Percentiles rank a stretch among this genome's conserved stretches.
Conservation (phyloP, 805 yeast genomes). For the Monosporozyma siamensis region DNA sequence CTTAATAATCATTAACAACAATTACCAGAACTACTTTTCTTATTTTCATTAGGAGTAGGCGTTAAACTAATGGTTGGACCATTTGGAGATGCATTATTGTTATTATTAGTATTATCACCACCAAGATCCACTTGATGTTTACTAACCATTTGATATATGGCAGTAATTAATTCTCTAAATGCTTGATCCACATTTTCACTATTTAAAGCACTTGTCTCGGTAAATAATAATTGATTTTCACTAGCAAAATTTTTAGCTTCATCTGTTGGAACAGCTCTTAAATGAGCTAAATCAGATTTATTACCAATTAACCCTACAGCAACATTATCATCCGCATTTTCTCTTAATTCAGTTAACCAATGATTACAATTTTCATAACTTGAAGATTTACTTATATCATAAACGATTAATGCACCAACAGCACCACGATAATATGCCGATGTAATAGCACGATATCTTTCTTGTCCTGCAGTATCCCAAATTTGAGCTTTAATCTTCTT, state of each 20-base stretch:
- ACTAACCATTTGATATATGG: slow-evolving; percentile 89
- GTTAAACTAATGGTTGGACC: slow-evolving; percentile 91
- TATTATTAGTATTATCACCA: slow-evolving; percentile 39
- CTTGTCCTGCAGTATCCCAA: slow-evolving; percentile 99
- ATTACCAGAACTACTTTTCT: slow-evolving; percentile 37
- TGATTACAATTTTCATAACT: slow-evolving; percentile 77
- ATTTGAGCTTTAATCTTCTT: slow-evolving; percentile 81
- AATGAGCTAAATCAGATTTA: slow-evolving; percentile 81
- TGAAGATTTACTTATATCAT: slow-evolving; percentile 87
- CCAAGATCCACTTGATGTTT: slow-evolving; percentile 87
- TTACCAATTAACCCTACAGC: slow-evolving; percentile 91
- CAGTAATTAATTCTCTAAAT: slow-evolving; percentile 84
- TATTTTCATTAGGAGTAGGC: slow-evolving; percentile 82
- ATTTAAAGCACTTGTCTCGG: slow-evolving; percentile 91
- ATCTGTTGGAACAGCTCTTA: slow-evolving; percentile 94
- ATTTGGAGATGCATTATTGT: slow-evolving; percentile 36
- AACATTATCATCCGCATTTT: slow-evolving; percentile 89
- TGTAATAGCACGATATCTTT: slow-evolving; percentile 94
- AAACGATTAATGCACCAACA: slow-evolving; percentile 91
- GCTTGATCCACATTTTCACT: slow-evolving; percentile 92
- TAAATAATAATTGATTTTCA: slow-evolving; percentile 84
- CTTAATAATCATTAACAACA: slow-evolving; percentile 66
- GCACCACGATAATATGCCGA: slow-evolving; percentile 97
- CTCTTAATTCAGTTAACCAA: slow-evolving; percentile 86
- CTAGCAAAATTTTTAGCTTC: slow-evolving; percentile 93